Evolutionary conservation across 2,329 filamentous ascomycete species (phyloP), one percentile per base, ranked within the genome.

Genomic region (Thermothelomyces thermophilus): DNA sequence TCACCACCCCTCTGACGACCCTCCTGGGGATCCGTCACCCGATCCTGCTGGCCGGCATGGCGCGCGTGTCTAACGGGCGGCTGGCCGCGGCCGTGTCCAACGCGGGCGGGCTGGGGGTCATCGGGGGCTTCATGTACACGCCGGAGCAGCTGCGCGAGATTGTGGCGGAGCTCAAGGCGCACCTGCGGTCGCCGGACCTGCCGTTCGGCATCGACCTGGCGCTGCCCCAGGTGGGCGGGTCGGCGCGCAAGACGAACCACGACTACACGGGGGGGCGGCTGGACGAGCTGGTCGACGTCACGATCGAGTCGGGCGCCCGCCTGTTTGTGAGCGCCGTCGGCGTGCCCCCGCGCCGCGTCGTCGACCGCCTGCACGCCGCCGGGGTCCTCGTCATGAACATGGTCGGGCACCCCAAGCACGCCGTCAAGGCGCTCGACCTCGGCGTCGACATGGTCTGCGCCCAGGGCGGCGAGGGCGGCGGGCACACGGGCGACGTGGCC

Each of bases 331-430:
- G 77, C 46, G 91, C 91, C 1, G 90, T 96, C 0, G 91, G 91
- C 8, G 85, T 96, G 19, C 91, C 91, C 14, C 88, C 90, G 0
- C 72, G 73, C 40, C 68, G 73, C 50, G 80, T 90, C 4, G 85
- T 96, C 50, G 82, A 87, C 58, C 72, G 82, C 40, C 74, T 97
- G 39, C 91, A 97, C 63, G 75, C 76, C 8, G 84, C 86, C 0
- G 87, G 86, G 0, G 86, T 97, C 35, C 65, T 94, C 52, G 76
- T 96, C 31, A 96, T 96, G 90, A 96, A 96, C 67, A 96, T 96
- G 90, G 90, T 96, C 17, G 91, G 91, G 0, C 87, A 90, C 61
- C 90, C 91, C 2, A 89, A 86, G 65, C 91, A 97, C 66, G 90
- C 90, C 1, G 79, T 84, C 65, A 96, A 96, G 71, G 90, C 90